Evolutionary conservation across 1,284 basidiomycete genomes (phyloP).

Genomic region (Ganoderma lucidum): DNA sequence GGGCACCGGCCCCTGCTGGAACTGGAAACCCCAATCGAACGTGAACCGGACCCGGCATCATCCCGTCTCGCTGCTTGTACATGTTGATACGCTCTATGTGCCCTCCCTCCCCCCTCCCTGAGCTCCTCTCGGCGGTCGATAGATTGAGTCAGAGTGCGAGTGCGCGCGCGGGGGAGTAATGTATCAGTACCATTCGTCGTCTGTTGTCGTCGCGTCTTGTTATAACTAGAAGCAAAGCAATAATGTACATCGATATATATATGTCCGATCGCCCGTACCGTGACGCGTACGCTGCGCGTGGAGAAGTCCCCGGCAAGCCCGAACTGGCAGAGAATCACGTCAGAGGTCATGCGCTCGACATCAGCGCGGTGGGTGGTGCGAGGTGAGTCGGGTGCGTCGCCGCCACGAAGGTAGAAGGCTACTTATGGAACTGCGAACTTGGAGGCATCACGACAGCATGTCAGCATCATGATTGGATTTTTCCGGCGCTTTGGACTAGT

Average conservation of each 20-base stretch:
- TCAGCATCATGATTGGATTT: too few relatives aligned
- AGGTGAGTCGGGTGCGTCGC: neutral
- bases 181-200: conserved; percentile 30
- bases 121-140: conserved; percentile 11
- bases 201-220: conserved; percentile 17
- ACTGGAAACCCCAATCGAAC: neutral
- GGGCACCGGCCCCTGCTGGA: neutral
- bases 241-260: conserved; percentile 19
- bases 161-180: conserved; percentile 28
- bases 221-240: conserved; percentile 25
- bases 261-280: too few relatives aligned
- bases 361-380: neutral
- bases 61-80: conserved; percentile 9
- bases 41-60: neutral
- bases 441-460: too few relatives aligned
- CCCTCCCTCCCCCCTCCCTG: conserved; percentile 17
- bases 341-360: neutral
- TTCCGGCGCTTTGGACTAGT: too few relatives aligned
- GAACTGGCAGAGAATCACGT: neutral
- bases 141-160: conserved; percentile 16
- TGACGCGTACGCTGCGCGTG: too few relatives aligned
- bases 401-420: too few relatives aligned
- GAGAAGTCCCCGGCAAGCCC: neutral
- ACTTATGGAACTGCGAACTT: too few relatives aligned
- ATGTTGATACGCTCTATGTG: conserved; percentile 20